Percentiles rank a stretch among this genome's conserved stretches.
These are phyloP conservation scores for Garcia nutans DNA, from an alignment of 345 rosid genomes.

Conservation along the genomic window DNA sequence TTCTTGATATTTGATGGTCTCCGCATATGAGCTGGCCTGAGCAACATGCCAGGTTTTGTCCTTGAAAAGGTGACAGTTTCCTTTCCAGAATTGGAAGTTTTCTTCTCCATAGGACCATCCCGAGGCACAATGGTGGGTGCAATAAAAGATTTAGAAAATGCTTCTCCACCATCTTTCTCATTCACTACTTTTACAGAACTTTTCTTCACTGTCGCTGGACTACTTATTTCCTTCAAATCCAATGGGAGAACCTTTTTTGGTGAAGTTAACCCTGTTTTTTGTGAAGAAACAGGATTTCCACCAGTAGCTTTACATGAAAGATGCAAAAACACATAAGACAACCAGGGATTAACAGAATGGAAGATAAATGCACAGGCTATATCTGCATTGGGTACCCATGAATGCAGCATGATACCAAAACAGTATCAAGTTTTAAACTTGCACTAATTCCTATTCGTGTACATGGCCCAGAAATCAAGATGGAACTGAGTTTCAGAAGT, in stretches of 20 bases:
- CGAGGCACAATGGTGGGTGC: constrained; percentile 38
- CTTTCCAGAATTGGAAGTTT: constrained; percentile 41
- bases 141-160: constrained; percentile 40
- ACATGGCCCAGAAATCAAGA: not conserved
- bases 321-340: constrained; percentile 26
- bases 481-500: not conserved
- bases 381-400: not conserved
- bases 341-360: not conserved
- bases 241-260: constrained; percentile 36
- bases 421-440: not conserved
- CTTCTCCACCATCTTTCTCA: constrained; percentile 46
- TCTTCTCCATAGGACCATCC: constrained; percentile 52
- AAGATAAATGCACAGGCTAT: not conserved
- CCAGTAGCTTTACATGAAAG: constrained; percentile 54
- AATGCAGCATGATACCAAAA: not conserved
- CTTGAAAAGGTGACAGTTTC: constrained; percentile 77
- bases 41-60: constrained; percentile 92
- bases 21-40: constrained; percentile 76
- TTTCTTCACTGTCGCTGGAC: constrained; percentile 41
- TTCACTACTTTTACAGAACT: constrained; percentile 21
- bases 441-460: not conserved
- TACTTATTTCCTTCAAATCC: constrained; percentile 36
- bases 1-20: constrained; percentile 50
- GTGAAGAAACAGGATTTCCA: constrained; percentile 57
- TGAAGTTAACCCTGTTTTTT: constrained; percentile 40